phyloP scores from a whole-genome alignment of 805 yeast genomes.

The Cyberlindnera maritima region DNA sequence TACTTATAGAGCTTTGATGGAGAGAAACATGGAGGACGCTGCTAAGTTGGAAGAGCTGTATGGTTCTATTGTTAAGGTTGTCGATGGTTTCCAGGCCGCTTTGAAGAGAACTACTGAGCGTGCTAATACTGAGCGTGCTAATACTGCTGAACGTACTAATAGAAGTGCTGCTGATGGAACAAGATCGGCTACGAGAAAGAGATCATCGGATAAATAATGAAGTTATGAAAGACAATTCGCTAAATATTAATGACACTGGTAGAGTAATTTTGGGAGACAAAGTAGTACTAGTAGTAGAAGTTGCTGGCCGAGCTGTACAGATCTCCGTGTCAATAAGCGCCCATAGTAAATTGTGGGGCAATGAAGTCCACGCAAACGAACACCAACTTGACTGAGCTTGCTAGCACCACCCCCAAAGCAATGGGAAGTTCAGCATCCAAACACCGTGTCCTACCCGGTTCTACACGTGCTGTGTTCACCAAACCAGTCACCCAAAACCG shows the following conservation, averaged over 20 bases:
- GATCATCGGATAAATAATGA: not conserved
- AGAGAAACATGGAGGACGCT: not conserved
- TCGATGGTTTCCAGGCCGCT: not conserved
- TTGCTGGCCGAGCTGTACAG: not conserved
- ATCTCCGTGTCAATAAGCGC: slow-evolving; percentile 4
- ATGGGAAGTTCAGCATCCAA: slow-evolving; percentile 14
- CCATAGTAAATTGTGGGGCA: not conserved
- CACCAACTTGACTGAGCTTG: not conserved
- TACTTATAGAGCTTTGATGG: not conserved
- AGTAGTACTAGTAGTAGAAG: too few species aligned
- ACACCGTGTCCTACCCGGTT: slow-evolving; percentile 10
- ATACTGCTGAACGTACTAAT: not conserved
- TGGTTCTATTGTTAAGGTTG: not conserved
- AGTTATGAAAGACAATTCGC: not conserved
- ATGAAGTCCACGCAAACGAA: not conserved
- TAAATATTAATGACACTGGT: too few species aligned
- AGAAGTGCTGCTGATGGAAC: not conserved
- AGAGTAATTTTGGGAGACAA: too few species aligned
- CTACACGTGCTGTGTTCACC: not conserved
- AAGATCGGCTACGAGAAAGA: not conserved
- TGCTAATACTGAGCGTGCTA: too few species aligned
- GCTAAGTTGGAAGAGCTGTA: not conserved
- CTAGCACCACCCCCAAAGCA: not conserved
- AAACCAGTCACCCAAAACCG: slow-evolving; percentile 2
- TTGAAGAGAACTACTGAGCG: not conserved